phyloP scores from a whole-genome alignment of 306 rosid species.

The Citrullus colocynthis region DNA sequence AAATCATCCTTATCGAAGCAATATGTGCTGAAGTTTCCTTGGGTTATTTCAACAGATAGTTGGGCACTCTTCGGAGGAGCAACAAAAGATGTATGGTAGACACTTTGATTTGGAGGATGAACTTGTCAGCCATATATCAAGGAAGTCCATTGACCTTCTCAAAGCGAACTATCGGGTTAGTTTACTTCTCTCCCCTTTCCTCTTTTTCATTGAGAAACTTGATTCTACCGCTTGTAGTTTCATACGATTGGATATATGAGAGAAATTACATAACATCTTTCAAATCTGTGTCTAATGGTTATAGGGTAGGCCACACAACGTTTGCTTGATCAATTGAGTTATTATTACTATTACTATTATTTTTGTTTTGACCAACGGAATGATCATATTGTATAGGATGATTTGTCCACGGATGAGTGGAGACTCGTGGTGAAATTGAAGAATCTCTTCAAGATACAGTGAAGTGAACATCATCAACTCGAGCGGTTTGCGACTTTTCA shows the following conservation, averaged over 20 bases:
- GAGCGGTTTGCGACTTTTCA: background rate
- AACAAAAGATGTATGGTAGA: slow-evolving; percentile 90
- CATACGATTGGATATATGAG: background rate
- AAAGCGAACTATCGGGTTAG: slow-evolving; percentile 81
- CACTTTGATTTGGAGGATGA: slow-evolving; percentile 90
- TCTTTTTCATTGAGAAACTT: background rate
- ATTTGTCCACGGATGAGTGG: slow-evolving; percentile 66
- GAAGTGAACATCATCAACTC: slow-evolving; percentile 11
- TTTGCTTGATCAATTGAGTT: background rate
- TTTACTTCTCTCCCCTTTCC: background rate
- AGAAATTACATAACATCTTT: background rate
- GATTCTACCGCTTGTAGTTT: background rate
- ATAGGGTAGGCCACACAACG: too few relatives aligned
- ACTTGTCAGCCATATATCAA: slow-evolving; percentile 83
- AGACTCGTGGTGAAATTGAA: slow-evolving; percentile 71
- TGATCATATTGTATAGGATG: slow-evolving; percentile 36
- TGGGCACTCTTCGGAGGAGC: slow-evolving; percentile 75
- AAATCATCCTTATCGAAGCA: background rate
- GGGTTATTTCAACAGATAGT: slow-evolving; percentile 41
- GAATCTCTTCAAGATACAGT: slow-evolving; percentile 62
- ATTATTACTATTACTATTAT: background rate
- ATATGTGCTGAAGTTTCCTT: background rate
- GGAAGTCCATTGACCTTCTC: slow-evolving; percentile 78
- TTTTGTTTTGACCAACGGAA: background rate
- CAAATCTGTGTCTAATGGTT: too few relatives aligned